Evolutionary conservation across 2,329 filamentous ascomycete species (phyloP), one percentile per base, ranked within the genome.

Genomic region (Aaosphaeria pasadenensis): DNA sequence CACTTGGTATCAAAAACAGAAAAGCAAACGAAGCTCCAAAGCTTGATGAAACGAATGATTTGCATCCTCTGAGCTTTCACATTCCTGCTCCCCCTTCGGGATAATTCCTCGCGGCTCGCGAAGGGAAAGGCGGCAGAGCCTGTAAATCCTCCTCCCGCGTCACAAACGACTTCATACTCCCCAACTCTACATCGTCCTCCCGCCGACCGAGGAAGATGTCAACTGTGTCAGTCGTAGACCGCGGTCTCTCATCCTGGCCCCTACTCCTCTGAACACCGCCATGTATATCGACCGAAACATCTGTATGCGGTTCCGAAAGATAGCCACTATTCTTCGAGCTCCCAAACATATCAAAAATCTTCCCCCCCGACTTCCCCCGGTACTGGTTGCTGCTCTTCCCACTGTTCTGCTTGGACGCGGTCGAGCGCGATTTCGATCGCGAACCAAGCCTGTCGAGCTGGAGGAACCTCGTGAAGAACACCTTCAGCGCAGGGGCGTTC

Each of bases 381-480:
- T 5, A 17, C 6, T 24, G 36, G 11, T 29, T 42, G 30, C 32
- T 13, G 5, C 39, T 38, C 11, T 40, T 46, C 30, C 30, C 38
- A 44, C 24, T 33, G 28, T 47, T 48, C 1, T 6, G 7, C 7
- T 29, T 13, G 9, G 52, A 51, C n/a, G 43, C 44, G 40, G 43
- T 51, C 11, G 46, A 53, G 5, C 46, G 43, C 7, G 44, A 50
- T 13, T 54, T 56, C 28, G 48, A 36, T 5, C 46, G 46, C 5
- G 48, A 55, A 2, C 48, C 53, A 32, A 63, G 44, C 17, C 46
- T 58, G 3, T 64, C 60, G 4, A 52, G 31, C 30, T 54, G 48
- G 56, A 67, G 58, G 53, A 60, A 60, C 39, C 61, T 55, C 32
- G 55, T 60, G 59, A 66, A 66, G 45, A 67, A 66, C n/a, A 66